Percentiles rank a stretch among this genome's conserved stretches.
Evolutionary conservation across 2,329 filamentous ascomycete species (phyloP).

Genomic region (Colletotrichum tamarilloi): DNA sequence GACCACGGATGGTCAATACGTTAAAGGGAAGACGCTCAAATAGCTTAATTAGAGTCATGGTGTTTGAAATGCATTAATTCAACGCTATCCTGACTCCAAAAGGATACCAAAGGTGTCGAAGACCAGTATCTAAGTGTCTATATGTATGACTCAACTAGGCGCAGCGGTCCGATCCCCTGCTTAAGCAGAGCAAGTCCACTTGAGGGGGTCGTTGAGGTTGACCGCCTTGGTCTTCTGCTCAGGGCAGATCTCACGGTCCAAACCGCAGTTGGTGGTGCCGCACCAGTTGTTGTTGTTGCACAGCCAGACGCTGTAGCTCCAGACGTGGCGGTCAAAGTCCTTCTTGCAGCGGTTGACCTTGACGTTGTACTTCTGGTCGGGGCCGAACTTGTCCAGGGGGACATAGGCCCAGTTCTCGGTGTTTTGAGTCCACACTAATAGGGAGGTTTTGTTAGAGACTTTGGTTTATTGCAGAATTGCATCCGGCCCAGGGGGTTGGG

Average conservation of each 20-base stretch:
- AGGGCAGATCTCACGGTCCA: background rate
- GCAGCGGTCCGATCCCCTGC: background rate
- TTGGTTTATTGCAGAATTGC: background rate
- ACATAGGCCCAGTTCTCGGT: conserved; percentile 10
- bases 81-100: background rate
- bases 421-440: background rate
- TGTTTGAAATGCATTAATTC: background rate
- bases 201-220: background rate
- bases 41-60: too few relatives aligned
- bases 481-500: too few relatives aligned
- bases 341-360: conserved; percentile 19
- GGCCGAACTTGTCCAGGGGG: background rate
- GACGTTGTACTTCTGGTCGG: conserved; percentile 1
- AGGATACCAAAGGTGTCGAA: background rate
- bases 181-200: conserved; percentile 1
- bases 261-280: background rate
- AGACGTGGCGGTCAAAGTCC: background rate
- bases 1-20: too few relatives aligned
- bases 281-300: conserved; percentile 11
- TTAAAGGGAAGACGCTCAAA: too few relatives aligned
- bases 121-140: background rate
- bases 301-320: conserved; percentile 13
- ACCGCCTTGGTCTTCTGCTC: background rate
- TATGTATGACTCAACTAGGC: background rate
- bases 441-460: background rate